Base-by-base conservation (phyloP, 108 stramenopile species). In the Schizochytrium sp. region DNA sequence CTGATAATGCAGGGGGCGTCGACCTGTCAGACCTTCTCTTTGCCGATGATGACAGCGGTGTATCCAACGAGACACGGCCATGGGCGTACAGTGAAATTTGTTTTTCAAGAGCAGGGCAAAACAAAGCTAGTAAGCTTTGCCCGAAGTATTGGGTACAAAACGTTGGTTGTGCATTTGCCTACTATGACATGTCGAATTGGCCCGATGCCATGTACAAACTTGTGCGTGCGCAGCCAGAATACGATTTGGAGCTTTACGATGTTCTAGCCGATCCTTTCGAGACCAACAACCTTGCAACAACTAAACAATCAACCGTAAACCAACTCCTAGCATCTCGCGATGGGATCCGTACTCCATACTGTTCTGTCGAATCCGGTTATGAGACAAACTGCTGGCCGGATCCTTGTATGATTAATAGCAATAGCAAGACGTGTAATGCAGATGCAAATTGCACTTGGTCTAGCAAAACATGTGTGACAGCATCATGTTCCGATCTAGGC, bases 51-150 rank as follows among this genome's bases (percentile, higher is more conserved):
- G 76, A 83, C 3, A 55, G n/a, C 8, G 47, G 10, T 3, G 76
- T 40, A 5, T 47, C 40, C 47, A 55, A 40, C 47, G 38, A 2
- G 13, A 55, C 28, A 28, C 28, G 76, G 5, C 28, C 47, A n/a
- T 83, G 76, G 76, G 76, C 76, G 15, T 55, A 83, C 53, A 55
- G 50, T 53, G 76, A 83, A 55, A 83, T 83, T 28, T 83, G 76
- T 40, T 83, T 83, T 42, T n/a, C 55, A 53, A 47, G 76, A 13
- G 45, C 76, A 5, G 76, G 76, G 0, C 49, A n/a, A 0, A 83
- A 17, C 45, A 49, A 55, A 53, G 55, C 49, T n/a, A 55, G 40
- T 53, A 7, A 83, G 28, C 50, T 83, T 7, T 83, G 76, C 28
- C 76, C 76, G 28, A 38, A 55, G 50, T 55, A 3, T 49, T 83